Base-by-base conservation (phyloP, 2,329 filamentous ascomycete species). In the Davidsoniella eucalypti region DNA sequence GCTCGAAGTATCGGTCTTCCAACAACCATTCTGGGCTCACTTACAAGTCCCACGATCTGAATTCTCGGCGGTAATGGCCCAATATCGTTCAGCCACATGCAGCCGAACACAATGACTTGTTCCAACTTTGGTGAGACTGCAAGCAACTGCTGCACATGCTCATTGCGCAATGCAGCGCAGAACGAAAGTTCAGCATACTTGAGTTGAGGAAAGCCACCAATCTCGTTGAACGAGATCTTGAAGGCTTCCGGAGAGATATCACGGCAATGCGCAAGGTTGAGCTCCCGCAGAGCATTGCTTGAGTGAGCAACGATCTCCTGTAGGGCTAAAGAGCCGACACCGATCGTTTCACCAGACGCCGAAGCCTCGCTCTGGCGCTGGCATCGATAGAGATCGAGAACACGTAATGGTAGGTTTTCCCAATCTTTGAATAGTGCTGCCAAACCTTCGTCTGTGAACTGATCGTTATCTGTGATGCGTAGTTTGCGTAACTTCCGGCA, bases 211-310 rank as follows among this genome's bases (percentile, higher is more conserved):
- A 93, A 95, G 1, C 49, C 55, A 42, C 72, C 75, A 21, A 70
- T 70, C 7, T 66, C 64, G 5, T 68, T 65, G 58, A 96, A 95
- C 0, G 83, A 80, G 8, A 80, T 72, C 54, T 85, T 78, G 53
- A 94, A 87, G 0, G 84, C 78, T 14, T 74, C 66, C 33, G 73
- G 70, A 1, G 77, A 73, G 55, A 96, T 88, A 61, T 94, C 83
- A 2, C 90, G 81, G 60, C 87, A 94, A 0, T 82, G 84, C 12
- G 85, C 76, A n/a, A 95, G 69, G 59, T 93, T 84, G 33, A 96
- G 68, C 39, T 73, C 68, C 53, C 72, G 70, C 2, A 96, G 64
- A 9, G 65, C 69, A 1, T 65, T 60, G 3, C 85, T 84, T 0
- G 87, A 94, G 61, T 95, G 90, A 0, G 69, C 66, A 85, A 95